phyloP scores from a whole-genome alignment of 805 yeast genomes.

The Starmerella tilneyi region DNA sequence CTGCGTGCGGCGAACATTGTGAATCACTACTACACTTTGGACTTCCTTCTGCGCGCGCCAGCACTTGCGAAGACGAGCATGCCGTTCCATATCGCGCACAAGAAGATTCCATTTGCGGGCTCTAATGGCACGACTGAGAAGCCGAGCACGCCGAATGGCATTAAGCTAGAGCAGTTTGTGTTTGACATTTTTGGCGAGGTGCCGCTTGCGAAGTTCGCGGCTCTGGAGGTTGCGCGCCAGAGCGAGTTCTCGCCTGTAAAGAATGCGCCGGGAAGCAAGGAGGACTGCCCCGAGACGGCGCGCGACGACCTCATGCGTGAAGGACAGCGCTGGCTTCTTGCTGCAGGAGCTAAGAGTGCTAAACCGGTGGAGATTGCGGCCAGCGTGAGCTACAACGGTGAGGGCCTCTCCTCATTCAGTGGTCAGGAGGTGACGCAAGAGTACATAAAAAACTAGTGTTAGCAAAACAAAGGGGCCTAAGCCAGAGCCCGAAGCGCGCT shows the following conservation, averaged over 20 bases:
- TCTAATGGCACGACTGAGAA: constrained; percentile 39
- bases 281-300: constrained; percentile 80
- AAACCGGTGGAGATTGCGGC: constrained; percentile 66
- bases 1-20: constrained; percentile 95
- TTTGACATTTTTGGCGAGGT: constrained; percentile 89
- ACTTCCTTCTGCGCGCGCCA: constrained; percentile 52
- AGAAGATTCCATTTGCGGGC: constrained; percentile 65
- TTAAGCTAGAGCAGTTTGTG: constrained; percentile 91
- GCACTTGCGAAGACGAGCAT: constrained; percentile 44
- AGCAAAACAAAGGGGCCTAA: too few relatives aligned
- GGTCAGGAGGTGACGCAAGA: constrained; percentile 33
- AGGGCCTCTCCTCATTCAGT: constrained; percentile 48
- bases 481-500: too few relatives aligned
- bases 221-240: constrained; percentile 76
- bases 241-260: constrained; percentile 91
- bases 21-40: constrained; percentile 85
- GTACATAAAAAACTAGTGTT: constrained; percentile 8
- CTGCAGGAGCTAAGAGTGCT: constrained; percentile 54
- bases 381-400: constrained; percentile 62
- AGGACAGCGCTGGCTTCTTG: constrained; percentile 62
- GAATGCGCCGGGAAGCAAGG: constrained; percentile 72
- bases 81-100: constrained; percentile 92
- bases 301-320: constrained; percentile 51
- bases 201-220: constrained; percentile 62
- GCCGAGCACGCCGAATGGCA: constrained; percentile 78